phyloP scores from a whole-genome alignment of 176 grass and related monocot species.

The Carex littledalei region DNA sequence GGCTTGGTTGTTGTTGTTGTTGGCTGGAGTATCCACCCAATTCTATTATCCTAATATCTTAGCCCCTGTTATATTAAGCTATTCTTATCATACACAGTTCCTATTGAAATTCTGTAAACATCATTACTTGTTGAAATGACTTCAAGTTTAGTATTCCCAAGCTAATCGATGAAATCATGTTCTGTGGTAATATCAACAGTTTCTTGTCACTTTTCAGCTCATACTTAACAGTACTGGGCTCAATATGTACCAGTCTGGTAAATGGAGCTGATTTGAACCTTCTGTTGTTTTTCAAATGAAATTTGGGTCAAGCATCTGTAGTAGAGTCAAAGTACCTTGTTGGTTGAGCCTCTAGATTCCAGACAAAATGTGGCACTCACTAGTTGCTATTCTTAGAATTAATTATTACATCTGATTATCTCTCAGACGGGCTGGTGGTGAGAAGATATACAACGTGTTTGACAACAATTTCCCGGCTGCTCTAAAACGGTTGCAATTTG shows the following conservation, averaged over 20 bases:
- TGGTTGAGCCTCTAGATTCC: not conserved
- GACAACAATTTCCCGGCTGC: constrained; percentile 93
- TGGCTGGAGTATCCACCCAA: not conserved
- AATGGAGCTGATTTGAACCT: not conserved
- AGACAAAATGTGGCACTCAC: not conserved
- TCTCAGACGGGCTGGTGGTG: constrained; percentile 81
- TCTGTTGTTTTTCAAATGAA: not conserved
- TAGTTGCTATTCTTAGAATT: not conserved
- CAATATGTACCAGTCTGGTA: not conserved
- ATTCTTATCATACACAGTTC: not conserved
- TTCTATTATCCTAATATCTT: not conserved
- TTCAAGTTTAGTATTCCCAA: not conserved
- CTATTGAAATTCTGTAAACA: not conserved
- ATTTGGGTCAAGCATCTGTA: not conserved
- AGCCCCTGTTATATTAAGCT: not conserved
- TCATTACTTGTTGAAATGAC: not conserved
- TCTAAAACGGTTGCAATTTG: constrained; percentile 93
- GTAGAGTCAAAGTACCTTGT: not conserved
- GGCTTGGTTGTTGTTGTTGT: too few relatives aligned
- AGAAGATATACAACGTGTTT: constrained; percentile 94
- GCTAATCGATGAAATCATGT: not conserved
- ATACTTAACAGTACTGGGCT: not conserved
- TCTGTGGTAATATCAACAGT: not conserved
- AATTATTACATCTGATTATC: constrained; percentile 3
- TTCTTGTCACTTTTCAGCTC: not conserved